Evolutionary conservation across 2,329 filamentous ascomycete species (phyloP).

Genomic region (Colletotrichum sp.): DNA sequence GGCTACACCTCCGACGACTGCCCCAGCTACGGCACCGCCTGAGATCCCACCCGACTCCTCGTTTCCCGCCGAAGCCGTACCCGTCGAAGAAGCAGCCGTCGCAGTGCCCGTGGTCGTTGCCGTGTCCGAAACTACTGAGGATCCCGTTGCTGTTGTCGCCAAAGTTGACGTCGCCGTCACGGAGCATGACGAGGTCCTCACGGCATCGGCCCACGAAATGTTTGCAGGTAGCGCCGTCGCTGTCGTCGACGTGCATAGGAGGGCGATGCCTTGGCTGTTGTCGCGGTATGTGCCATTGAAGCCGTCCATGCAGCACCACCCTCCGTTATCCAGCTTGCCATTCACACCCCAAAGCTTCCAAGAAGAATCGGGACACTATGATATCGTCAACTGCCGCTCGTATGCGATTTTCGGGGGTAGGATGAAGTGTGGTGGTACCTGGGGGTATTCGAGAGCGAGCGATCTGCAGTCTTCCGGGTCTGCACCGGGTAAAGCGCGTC

Average conservation of each 20-base stretch:
- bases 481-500: not conserved
- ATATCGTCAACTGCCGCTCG: not conserved
- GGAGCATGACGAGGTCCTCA: not conserved
- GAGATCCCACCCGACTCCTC: not conserved
- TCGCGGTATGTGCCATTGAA: not conserved
- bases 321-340: not conserved
- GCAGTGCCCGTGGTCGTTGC: not conserved
- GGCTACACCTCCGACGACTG: not conserved
- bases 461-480: not conserved
- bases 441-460: not conserved
- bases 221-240: not conserved
- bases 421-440: not conserved
- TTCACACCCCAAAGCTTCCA: not conserved
- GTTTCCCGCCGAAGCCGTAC: not conserved
- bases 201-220: not conserved
- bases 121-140: rapidly evolving
- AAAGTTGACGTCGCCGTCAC: not conserved
- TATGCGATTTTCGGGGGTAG: not conserved
- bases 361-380: not conserved
- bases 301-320: not conserved
- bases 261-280: not conserved
- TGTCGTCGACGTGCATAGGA: not conserved
- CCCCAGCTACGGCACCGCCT: not conserved
- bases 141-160: not conserved
- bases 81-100: not conserved